These are phyloP conservation scores for Fusarium brevicatenulatum DNA, from an alignment of 2,329 filamentous ascomycete genomes.

Conservation along the genomic window DNA sequence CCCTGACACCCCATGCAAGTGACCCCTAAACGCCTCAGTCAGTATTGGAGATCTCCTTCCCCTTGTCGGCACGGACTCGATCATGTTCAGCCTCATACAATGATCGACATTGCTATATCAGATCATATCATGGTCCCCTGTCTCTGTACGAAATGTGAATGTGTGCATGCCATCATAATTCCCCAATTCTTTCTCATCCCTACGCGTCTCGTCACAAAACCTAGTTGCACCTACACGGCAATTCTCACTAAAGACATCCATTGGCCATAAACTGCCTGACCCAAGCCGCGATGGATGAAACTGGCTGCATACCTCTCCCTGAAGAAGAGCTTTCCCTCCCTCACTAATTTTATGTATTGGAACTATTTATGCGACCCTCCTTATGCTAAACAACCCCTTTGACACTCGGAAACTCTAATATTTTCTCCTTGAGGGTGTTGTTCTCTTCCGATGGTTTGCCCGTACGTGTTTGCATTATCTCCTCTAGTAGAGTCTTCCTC, in stretches of 20 bases:
- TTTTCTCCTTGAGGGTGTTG: background rate
- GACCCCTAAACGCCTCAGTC: constrained; percentile 21
- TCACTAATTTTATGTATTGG: constrained; percentile 5
- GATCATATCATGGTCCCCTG: background rate
- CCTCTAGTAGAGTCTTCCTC: background rate
- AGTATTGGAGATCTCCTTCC: background rate
- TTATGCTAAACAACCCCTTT: background rate
- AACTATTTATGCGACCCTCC: constrained; percentile 12
- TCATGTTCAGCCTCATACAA: background rate
- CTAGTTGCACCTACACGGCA: background rate
- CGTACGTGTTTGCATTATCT: background rate
- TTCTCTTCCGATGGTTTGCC: background rate
- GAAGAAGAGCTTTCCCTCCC: background rate
- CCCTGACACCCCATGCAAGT: background rate
- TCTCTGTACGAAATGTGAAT: background rate
- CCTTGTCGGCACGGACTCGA: background rate
- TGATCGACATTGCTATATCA: background rate
- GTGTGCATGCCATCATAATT: background rate
- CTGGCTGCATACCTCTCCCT: constrained; percentile 18
- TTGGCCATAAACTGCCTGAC: background rate
- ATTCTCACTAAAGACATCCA: background rate
- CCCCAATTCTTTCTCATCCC: background rate
- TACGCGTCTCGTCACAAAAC: background rate
- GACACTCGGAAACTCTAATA: background rate
- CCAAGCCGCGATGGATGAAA: constrained; percentile 5